phyloP scores from a whole-genome alignment of 2,329 filamentous ascomycete genomes.

The Reticulascus tulasneorum region DNA sequence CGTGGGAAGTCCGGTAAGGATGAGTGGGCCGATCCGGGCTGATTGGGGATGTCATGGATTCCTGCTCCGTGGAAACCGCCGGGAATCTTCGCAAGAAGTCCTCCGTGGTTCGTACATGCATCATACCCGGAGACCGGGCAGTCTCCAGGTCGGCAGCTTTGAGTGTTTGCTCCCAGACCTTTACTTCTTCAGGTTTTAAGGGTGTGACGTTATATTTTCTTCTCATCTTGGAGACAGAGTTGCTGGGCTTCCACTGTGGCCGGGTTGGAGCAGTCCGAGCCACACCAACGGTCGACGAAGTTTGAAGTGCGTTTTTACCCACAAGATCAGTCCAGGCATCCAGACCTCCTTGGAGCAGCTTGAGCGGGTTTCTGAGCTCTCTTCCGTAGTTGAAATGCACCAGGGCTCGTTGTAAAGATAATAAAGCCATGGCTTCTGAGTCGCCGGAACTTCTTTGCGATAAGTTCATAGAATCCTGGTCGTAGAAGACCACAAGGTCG shows the following conservation, averaged over 20 bases:
- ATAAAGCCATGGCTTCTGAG: constrained; percentile 51
- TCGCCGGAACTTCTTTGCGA: constrained; percentile 25
- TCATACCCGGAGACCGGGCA: constrained; percentile 40
- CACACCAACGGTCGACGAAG: constrained; percentile 25
- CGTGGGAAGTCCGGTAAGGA: constrained; percentile 13
- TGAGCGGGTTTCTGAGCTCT: constrained; percentile 67
- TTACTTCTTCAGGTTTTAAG: constrained; percentile 76
- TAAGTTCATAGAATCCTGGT: constrained; percentile 61
- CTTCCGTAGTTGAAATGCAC: constrained; percentile 79
- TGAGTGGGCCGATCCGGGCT: constrained; percentile 9
- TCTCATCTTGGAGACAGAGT: constrained; percentile 21
- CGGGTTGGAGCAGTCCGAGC: constrained; percentile 8
- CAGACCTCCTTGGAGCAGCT: constrained; percentile 76
- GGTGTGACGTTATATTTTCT: constrained; percentile 55
- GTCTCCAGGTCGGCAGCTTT: constrained; percentile 56
- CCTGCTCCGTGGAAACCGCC: constrained; percentile 57
- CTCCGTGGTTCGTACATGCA: constrained; percentile 67
- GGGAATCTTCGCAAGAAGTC: constrained; percentile 84
- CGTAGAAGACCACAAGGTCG: constrained; percentile 88
- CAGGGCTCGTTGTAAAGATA: constrained; percentile 73
- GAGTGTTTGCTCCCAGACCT: constrained; percentile 74
- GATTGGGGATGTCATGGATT: constrained; percentile 53
- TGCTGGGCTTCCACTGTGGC: constrained; percentile 10
- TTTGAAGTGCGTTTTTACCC: constrained; percentile 60
- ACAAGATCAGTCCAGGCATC: constrained; percentile 84